A percentile compares a stretch with the other conserved stretches of the same genome.
These are phyloP conservation scores for Carex cristatella DNA, from an alignment of 176 grass and related monocot species.

Conservation along the genomic window DNA sequence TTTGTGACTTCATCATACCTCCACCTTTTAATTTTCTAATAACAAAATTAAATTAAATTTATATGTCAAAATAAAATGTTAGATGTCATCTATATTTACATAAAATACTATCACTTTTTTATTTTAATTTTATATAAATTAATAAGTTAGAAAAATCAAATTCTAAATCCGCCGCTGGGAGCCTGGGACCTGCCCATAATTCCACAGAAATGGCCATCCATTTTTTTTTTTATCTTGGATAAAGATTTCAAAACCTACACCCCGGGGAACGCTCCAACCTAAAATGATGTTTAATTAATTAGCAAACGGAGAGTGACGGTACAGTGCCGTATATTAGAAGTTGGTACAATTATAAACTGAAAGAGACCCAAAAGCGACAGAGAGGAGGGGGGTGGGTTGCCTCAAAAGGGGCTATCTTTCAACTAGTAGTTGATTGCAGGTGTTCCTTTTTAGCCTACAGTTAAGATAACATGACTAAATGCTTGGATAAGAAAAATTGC, in stretches of 20 bases:
- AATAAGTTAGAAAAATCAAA: too few species aligned
- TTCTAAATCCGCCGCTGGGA: too few species aligned
- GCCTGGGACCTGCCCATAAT: background rate
- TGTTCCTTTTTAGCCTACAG: background rate
- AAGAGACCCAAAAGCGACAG: conserved; percentile 7
- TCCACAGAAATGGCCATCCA: background rate
- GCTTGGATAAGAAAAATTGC: background rate
- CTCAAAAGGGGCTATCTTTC: background rate
- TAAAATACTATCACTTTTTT: too few species aligned
- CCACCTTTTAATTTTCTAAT: too few species aligned
- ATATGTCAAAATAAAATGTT: too few species aligned
- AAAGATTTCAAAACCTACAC: conserved; percentile 8
- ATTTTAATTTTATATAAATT: too few species aligned
- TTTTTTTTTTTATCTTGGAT: background rate
- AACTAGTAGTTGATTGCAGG: background rate
- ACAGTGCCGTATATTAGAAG: conserved; percentile 8
- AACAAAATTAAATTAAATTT: too few species aligned
- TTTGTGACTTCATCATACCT: too few species aligned
- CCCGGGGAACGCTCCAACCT: background rate
- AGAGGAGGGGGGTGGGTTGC: background rate
- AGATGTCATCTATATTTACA: too few species aligned
- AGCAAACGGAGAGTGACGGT: background rate
- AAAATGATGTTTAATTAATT: background rate
- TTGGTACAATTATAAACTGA: conserved; percentile 8
- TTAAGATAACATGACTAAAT: background rate